Percentiles rank a stretch among this genome's conserved stretches.
These are phyloP conservation scores for Debaryomyces fabryi DNA, from an alignment of 1,139 yeast genomes.

Conservation along the genomic window DNA sequence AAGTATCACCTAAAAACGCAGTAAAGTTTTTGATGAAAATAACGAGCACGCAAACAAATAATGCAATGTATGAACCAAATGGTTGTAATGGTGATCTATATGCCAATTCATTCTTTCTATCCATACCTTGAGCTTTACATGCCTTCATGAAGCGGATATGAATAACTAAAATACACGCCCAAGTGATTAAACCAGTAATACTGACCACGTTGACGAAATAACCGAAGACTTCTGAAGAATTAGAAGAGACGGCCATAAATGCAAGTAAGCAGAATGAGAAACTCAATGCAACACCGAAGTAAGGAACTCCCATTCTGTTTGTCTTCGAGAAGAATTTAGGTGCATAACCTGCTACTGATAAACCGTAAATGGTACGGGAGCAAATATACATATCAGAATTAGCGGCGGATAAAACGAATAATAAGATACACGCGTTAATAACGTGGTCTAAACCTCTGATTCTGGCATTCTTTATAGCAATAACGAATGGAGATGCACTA, in stretches of 20 bases:
- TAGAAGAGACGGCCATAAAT: conserved; percentile 59
- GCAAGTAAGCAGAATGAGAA: conserved; percentile 42
- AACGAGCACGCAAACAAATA: conserved; percentile 55
- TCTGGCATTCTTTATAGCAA: conserved; percentile 49
- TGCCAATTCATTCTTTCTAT: conserved; percentile 45
- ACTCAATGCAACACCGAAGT: conserved; percentile 19
- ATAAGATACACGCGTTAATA: conserved; percentile 47
- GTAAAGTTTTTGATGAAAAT: conserved; percentile 75
- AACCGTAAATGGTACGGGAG: conserved; percentile 48
- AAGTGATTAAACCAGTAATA: conserved; percentile 70
- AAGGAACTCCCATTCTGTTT: conserved; percentile 43
- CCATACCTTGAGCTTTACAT: conserved; percentile 61
- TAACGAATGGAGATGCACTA: conserved; percentile 75
- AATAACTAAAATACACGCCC: conserved; percentile 66
- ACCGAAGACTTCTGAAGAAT: conserved; percentile 56
- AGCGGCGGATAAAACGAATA: conserved; percentile 50
- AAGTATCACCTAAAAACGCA: conserved; percentile 57
- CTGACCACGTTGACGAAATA: conserved; percentile 77
- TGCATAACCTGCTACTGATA: conserved; percentile 50
- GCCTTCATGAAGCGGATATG: conserved; percentile 69
- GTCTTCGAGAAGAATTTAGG: conserved; percentile 41
- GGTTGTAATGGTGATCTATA: conserved; percentile 72
- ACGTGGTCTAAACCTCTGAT: conserved; percentile 48
- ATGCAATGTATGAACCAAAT: conserved; percentile 60
- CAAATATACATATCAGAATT: conserved; percentile 53